Base-by-base conservation (phyloP, 805 yeast species). In the Cyberlindnera subsufficiens region DNA sequence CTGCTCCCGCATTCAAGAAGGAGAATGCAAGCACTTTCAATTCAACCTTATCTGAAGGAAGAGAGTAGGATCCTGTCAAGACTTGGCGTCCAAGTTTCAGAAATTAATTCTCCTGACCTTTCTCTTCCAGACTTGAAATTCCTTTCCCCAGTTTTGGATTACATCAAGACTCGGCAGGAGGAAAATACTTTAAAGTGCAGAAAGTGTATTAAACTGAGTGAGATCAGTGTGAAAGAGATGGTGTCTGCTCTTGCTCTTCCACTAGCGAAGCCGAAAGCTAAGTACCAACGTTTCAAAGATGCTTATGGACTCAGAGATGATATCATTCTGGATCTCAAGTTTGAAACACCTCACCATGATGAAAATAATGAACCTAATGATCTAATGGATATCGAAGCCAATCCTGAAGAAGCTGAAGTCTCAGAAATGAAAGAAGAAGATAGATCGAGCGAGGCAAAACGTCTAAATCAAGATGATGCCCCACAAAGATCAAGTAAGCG, bases 241-340 rank as follows among this genome's bases (percentile, higher is more conserved):
- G 55, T 56, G 0, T 33, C 42, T 1, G 53, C 59, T 6, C 32
- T 66, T 3, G 53, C 53, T n/a, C 50, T 48, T 3, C 39, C 59
- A 3, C 40, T 65, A 32, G 68, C 77, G 3, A 73, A 68, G 45
- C 60, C 69, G 3, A 50, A 42, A 45, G 3, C 45, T 52, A 37
- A 52, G 49, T 22, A 49, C 50, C 33, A 44, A 53, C 75, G 65
- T 49, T 56, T 65, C 29, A 56, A 69, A 27, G 87, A 82, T 50
- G 72, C 76, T 0, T 82, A 83, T 49, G 51, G 64, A 13, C 65
- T 76, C 25, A 65, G 76, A 0, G 77, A 73, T 30, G 64, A 61
- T 3, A 71, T 80, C 0, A 60, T 80, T 3, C 81, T 76, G 32
- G 56, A 60, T 9, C 57, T 81, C 2, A 52, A 46, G 14, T 56